A percentile compares a stretch with the other conserved stretches of the same genome.
These are phyloP conservation scores for Penicillium corylophilum DNA, from an alignment of 2,329 filamentous ascomycete genomes.

Conservation along the genomic window DNA sequence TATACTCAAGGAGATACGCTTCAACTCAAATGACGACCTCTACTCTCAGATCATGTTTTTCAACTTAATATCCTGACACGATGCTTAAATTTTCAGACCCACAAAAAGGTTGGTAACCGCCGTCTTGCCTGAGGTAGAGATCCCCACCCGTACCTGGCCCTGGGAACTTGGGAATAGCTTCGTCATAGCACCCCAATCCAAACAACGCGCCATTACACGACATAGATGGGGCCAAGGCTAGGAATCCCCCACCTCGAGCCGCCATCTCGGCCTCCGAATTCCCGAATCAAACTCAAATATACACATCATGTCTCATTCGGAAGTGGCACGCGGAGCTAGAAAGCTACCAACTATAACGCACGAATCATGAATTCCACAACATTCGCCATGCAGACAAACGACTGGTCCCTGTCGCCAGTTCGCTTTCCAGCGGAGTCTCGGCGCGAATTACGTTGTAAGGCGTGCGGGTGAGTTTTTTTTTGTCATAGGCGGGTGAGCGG, in stretches of 20 bases:
- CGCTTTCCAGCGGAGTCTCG: not conserved
- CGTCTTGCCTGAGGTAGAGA: not conserved
- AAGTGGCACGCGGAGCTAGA: not conserved
- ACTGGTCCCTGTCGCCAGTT: not conserved
- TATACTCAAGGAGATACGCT: no score
- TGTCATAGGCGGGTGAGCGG: conserved; percentile 1
- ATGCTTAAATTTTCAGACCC: not conserved
- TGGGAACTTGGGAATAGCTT: not conserved
- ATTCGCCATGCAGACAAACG: not conserved
- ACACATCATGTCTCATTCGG: not conserved
- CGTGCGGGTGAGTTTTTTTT: not conserved
- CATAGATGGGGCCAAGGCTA: not conserved
- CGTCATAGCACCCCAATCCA: not conserved
- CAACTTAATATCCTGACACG: not conserved
- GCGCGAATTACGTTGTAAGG: not conserved
- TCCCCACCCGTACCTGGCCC: not conserved
- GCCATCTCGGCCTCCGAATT: not conserved
- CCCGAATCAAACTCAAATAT: not conserved
- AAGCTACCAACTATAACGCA: not conserved
- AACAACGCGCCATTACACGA: not conserved
- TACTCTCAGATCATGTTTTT: no score
- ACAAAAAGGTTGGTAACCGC: not conserved
- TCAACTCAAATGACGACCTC: no score
- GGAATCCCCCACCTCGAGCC: not conserved
- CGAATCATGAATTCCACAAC: not conserved